Conservation (phyloP, 129 eudicot species). For the Daucus carota region DNA sequence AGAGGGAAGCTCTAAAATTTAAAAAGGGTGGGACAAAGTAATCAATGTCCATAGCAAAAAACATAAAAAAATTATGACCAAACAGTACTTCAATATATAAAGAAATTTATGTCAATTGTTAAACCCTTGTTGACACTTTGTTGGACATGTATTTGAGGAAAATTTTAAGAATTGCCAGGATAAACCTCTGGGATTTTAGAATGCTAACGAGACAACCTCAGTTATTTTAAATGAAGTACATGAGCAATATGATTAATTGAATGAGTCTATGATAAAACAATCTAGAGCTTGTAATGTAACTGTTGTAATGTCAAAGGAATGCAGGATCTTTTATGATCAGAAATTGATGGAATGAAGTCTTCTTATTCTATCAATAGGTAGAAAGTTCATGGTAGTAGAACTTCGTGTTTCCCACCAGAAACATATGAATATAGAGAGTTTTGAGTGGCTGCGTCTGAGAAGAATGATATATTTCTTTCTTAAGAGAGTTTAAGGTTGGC, state of each 20-base stretch:
- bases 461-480: not conserved
- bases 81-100: not conserved
- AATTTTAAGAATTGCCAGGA: not conserved
- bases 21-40: not conserved
- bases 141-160: not conserved
- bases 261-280: not conserved
- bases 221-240: too few species aligned
- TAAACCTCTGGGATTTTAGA: not conserved
- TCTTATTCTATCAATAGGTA: too few species aligned
- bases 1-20: not conserved
- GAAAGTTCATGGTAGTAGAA: not conserved
- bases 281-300: not conserved
- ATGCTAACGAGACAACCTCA: not conserved
- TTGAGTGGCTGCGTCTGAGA: not conserved
- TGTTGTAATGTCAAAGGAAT: not conserved
- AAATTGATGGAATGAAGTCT: too few species aligned
- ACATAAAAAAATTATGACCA: not conserved
- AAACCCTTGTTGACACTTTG: not conserved
- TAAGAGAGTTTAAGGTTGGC: not conserved
- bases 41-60: not conserved
- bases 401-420: not conserved
- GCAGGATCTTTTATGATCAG: too few species aligned
- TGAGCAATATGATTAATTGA: not conserved
- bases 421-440: not conserved
- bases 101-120: not conserved